Base-by-base conservation (phyloP, 106 monocot genomes). In the Allium fistulosum region DNA sequence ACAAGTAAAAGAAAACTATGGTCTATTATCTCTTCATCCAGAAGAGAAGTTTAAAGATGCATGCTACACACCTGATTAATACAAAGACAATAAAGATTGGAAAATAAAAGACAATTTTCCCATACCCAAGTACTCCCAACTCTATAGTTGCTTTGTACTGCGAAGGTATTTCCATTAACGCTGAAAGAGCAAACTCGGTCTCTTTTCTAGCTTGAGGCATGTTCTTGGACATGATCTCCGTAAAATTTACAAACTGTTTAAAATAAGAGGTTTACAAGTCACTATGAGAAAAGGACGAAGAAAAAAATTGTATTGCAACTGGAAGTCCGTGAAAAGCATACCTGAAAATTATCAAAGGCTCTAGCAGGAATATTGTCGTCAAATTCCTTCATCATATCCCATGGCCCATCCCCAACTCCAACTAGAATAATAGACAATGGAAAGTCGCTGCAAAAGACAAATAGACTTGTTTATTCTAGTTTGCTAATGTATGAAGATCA, bases 361-460 rank as follows among this genome's bases (percentile, higher is more conserved):
- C 95, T 73, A 14, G 85, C 63, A 52, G 95, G 86, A 70, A 96
- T 96, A 67, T 96, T 96, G 64, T 96, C 95, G 75, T 96, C 91
- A 75, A 96, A 96, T 82, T 96, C 83, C 65, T 77, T 88, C 95
- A 96, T 96, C 73, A 77, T 86, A 69, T 91, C 91, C 95, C 95
- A 96, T 50, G 95, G 95, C 13, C 95, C 95, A 80, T 96, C 95
- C 26, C 95, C 95, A 69, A 96, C 95, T 65, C 95, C 95, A 76
- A 96, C 95, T 37, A 96, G 67, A 26, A 96, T 78, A 62, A 97
- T 97, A 17, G 96, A 97, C 62, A 97, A 74, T 5, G 96, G 92
- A 74, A 84, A 88, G 68, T 84, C 74, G 68, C 96, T 97, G 92
- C 77, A 79, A 77, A 11, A 27, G 7, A 59, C 9, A 17, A 48